Evolutionary conservation across 345 rosid genomes (phyloP).

Genomic region (Jatropha curcas): DNA sequence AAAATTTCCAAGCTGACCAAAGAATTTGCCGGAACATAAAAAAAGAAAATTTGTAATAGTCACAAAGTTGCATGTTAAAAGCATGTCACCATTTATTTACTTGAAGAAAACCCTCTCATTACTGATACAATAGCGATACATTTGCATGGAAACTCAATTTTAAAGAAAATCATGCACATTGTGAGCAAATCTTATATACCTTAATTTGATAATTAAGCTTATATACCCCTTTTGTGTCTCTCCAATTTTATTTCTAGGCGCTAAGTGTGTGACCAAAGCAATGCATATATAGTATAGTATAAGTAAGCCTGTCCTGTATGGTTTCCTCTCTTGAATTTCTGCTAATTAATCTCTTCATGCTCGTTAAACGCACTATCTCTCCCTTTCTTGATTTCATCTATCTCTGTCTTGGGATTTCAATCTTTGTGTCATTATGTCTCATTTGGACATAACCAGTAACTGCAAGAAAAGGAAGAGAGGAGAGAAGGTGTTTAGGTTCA

Average conservation of each 20-base stretch:
- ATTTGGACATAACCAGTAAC: constrained; percentile 17
- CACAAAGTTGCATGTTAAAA: constrained; percentile 42
- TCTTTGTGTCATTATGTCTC: constrained; percentile 22
- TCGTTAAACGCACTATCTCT: not conserved
- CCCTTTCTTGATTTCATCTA: not conserved
- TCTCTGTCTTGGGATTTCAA: not conserved
- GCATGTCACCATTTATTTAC: constrained; percentile 54
- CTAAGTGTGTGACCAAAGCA: constrained; percentile 43
- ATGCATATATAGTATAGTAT: not conserved
- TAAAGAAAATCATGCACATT: constrained; percentile 48
- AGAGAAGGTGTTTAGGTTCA: constrained; percentile 68
- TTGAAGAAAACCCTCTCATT: constrained; percentile 26
- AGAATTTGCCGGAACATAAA: constrained; percentile 56
- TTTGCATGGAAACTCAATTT: constrained; percentile 51
- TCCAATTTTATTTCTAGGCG: constrained; percentile 54
- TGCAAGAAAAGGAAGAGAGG: constrained; percentile 78
- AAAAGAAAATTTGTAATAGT: constrained; percentile 27
- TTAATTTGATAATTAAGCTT: constrained; percentile 19
- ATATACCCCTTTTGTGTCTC: constrained; percentile 27
- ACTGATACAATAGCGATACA: constrained; percentile 35
- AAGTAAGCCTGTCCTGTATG: not conserved
- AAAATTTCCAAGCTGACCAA: constrained; percentile 41
- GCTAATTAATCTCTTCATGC: constrained; percentile 14
- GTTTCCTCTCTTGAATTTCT: constrained; percentile 16
- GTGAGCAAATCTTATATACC: constrained; percentile 30